Evolutionary conservation across 495 filamentous ascomycete species (phyloP).

Genomic region (Neurospora sp.): DNA sequence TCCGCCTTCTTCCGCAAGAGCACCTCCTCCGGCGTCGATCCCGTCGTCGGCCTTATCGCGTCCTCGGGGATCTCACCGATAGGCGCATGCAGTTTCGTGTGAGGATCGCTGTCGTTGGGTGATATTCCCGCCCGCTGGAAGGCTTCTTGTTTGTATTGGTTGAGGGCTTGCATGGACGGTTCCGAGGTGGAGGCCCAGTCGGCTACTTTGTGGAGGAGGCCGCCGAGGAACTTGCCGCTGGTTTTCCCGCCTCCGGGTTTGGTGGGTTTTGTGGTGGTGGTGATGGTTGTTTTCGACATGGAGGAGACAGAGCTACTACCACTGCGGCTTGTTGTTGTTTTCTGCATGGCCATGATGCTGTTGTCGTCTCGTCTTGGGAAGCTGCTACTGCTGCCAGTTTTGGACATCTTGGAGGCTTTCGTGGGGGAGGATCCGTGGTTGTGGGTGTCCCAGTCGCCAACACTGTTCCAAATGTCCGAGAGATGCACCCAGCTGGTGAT

Average conservation of each 20-base stretch:
- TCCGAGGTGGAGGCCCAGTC: slow-evolving; percentile 32
- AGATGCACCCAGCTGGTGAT: background rate
- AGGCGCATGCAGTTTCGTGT: slow-evolving; percentile 25
- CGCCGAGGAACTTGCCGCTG: slow-evolving; percentile 5
- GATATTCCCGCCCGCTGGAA: slow-evolving; percentile 26
- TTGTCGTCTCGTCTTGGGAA: background rate
- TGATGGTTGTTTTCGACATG: background rate
- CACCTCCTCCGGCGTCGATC: slow-evolving; percentile 26
- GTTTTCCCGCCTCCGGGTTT: background rate
- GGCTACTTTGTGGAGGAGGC: slow-evolving; percentile 20
- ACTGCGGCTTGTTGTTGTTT: background rate
- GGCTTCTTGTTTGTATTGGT: slow-evolving; percentile 27
- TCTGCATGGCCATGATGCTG: background rate
- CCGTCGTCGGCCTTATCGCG: slow-evolving; percentile 23
- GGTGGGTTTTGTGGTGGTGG: background rate
- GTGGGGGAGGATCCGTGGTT: background rate
- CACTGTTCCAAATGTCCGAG: background rate
- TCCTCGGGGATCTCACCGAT: slow-evolving; percentile 26
- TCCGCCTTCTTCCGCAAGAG: slow-evolving; percentile 13
- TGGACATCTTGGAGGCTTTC: background rate
- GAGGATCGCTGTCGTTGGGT: slow-evolving; percentile 17
- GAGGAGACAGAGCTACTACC: no score
- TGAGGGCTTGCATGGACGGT: slow-evolving; percentile 30
- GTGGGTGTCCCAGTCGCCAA: background rate
- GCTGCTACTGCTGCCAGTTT: background rate